Evolutionary conservation across 1,139 yeast genomes (phyloP).

Genomic region (Entelexis paramagnoliae): DNA sequence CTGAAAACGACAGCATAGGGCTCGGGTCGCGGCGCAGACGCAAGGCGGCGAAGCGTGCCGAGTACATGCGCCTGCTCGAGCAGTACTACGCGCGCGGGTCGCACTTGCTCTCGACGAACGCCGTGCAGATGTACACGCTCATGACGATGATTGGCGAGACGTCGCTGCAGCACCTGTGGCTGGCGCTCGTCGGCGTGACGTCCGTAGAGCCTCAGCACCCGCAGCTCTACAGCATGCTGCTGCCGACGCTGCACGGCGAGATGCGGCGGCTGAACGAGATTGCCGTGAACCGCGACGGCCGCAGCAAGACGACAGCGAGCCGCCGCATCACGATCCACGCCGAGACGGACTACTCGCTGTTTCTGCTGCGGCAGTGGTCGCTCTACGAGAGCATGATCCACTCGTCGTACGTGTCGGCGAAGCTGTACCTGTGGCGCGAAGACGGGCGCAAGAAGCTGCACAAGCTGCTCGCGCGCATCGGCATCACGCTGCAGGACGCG

Average conservation of each 20-base stretch:
- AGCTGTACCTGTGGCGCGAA: conserved; percentile 79
- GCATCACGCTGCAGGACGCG: conserved; percentile 77
- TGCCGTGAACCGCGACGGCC: neutral
- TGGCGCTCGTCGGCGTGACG: conserved; percentile 79
- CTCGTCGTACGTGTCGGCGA: conserved; percentile 81
- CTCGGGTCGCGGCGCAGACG: too few species aligned
- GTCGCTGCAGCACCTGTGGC: conserved; percentile 63
- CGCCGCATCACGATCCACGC: conserved; percentile 48
- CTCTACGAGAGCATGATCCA: conserved; percentile 83
- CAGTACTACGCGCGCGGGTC: conserved; percentile 76
- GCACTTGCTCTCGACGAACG: conserved; percentile 59
- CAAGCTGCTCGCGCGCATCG: conserved; percentile 93
- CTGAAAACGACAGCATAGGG: too few species aligned
- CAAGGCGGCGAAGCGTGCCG: conserved; percentile 29
- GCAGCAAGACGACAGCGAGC: conserved; percentile 26
- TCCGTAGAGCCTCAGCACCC: conserved; percentile 69
- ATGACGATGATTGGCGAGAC: conserved; percentile 74
- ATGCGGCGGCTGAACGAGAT: conserved; percentile 49
- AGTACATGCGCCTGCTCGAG: conserved; percentile 41
- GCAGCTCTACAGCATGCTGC: conserved; percentile 59
- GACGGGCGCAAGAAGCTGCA: conserved; percentile 81
- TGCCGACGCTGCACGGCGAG: conserved; percentile 72
- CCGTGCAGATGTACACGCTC: conserved; percentile 71
- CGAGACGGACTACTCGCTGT: conserved; percentile 78
- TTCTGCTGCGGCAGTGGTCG: conserved; percentile 85